Evolutionary conservation across 1,284 basidiomycete species (phyloP).

Genomic region (Ganoderma boninense): DNA sequence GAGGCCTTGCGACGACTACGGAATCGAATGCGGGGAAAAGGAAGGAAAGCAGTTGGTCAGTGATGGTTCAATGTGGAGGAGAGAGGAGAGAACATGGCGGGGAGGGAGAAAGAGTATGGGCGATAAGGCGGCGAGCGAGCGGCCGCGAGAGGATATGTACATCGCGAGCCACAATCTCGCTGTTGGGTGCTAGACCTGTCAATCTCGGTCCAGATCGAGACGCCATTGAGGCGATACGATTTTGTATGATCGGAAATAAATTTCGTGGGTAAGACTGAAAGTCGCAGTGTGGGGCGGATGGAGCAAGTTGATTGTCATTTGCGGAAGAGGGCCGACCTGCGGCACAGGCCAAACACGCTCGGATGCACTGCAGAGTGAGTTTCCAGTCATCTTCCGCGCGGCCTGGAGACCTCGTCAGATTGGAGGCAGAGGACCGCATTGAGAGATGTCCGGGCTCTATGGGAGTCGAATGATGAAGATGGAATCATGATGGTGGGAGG

Average conservation of each 20-base stretch:
- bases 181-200: neutral
- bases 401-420: neutral
- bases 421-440: neutral
- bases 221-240: neutral
- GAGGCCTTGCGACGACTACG: constrained; percentile 14
- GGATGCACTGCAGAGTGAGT: neutral
- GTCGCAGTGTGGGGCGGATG: neutral
- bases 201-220: neutral
- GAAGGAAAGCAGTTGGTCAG: constrained; percentile 8
- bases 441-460: neutral
- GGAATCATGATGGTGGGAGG: neutral
- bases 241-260: neutral
- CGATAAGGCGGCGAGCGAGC: neutral
- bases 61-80: constrained; percentile 3
- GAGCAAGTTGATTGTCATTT: neutral
- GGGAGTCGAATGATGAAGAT: neutral
- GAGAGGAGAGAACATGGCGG: neutral
- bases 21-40: neutral
- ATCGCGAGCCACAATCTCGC: neutral
- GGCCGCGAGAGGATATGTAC: neutral
- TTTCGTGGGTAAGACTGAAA: neutral
- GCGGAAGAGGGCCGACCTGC: neutral
- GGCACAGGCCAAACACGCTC: neutral
- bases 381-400: neutral
- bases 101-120: constrained; percentile 4